Evolutionary conservation across 805 yeast genomes (phyloP).

Genomic region (Grigorovia yakushimaensis): DNA sequence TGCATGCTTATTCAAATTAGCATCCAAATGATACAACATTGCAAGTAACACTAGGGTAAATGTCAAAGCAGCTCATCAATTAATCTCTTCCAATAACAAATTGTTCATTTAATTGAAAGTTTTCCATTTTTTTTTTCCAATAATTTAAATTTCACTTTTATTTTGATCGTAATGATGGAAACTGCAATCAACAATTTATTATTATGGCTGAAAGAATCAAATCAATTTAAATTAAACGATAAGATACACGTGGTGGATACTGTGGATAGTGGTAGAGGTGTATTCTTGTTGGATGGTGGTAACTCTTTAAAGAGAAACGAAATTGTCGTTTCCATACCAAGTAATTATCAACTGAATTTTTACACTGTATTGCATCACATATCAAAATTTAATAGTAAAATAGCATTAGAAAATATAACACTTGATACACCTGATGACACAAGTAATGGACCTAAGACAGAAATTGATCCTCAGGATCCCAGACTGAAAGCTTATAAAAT

Average conservation of each 20-base stretch:
- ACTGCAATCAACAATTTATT: constrained; percentile 15
- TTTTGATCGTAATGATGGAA: constrained; percentile 7
- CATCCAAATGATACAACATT: neutral
- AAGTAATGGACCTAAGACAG: neutral
- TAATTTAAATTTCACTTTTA: neutral
- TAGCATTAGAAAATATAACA: constrained; percentile 9
- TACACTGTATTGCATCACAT: constrained; percentile 42
- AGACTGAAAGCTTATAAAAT: constrained; percentile 25
- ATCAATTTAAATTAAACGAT: constrained; percentile 29
- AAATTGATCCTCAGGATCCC: constrained; percentile 12
- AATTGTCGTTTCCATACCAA: constrained; percentile 47
- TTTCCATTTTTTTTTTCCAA: neutral
- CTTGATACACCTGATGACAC: neutral
- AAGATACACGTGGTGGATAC: constrained; percentile 36
- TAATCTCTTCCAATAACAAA: too few relatives aligned
- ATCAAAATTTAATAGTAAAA: constrained; percentile 24
- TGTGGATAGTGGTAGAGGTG: constrained; percentile 52
- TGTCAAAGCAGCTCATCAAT: too few relatives aligned
- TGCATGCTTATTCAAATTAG: constrained; percentile 1
- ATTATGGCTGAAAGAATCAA: constrained; percentile 28
- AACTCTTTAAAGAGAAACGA: constrained; percentile 32
- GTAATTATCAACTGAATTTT: constrained; percentile 47
- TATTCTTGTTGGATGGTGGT: constrained; percentile 31
- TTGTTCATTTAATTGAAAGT: too few relatives aligned
- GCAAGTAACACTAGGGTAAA: too few relatives aligned